A percentile compares a stretch with the other conserved stretches of the same genome.
Conservation (phyloP, 768 basidiomycete genomes). For the Boletellus sp. region DNA sequence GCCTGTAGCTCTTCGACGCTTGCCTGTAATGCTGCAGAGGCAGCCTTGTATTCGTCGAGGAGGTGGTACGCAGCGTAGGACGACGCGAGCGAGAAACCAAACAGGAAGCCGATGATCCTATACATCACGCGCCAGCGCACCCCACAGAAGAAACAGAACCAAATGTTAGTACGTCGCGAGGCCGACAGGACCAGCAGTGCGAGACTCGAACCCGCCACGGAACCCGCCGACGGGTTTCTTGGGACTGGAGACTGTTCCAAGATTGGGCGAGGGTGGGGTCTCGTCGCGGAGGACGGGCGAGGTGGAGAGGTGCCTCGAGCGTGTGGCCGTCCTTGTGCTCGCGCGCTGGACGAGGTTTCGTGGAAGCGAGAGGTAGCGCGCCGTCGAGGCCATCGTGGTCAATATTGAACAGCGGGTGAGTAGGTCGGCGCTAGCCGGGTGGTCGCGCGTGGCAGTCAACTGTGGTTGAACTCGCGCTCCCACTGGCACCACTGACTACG, state of each 20-base stretch:
- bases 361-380: conserved; percentile 28
- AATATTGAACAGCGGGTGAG: neutral
- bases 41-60: conserved; percentile 85
- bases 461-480: neutral
- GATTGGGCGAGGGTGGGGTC: conserved; percentile 38
- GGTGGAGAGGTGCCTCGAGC: conserved; percentile 41
- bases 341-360: conserved; percentile 12
- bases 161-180: no score
- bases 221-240: conserved; percentile 77
- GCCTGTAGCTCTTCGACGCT: conserved; percentile 84
- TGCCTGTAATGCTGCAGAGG: conserved; percentile 81
- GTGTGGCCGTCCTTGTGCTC: conserved; percentile 2
- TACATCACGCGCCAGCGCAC: neutral
- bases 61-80: conserved; percentile 84
- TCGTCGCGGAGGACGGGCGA: conserved; percentile 44
- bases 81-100: conserved; percentile 88
- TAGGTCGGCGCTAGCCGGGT: conserved; percentile 24
- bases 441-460: neutral
- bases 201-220: conserved; percentile 52
- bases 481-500: no score
- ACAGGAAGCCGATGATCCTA: conserved; percentile 80
- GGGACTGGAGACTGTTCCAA: conserved; percentile 52
- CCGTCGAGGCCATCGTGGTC: conserved; percentile 35
- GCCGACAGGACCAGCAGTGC: neutral
- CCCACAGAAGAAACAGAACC: no score